Evolutionary conservation across 2,329 filamentous ascomycete genomes (phyloP), one percentile per base, ranked within the genome.

Genomic region (Zymoseptoria ardabiliae): DNA sequence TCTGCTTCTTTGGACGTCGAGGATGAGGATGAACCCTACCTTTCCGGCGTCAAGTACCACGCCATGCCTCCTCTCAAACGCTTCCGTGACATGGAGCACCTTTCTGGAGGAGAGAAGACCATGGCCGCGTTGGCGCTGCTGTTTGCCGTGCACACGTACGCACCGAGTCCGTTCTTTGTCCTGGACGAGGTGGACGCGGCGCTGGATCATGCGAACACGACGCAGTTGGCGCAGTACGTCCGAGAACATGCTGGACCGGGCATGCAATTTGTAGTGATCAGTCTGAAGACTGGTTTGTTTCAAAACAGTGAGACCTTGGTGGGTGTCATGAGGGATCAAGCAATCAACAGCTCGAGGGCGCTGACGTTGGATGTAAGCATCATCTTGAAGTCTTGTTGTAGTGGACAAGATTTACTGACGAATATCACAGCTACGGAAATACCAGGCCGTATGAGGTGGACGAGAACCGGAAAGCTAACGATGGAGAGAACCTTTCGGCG

Each of bases 241-340:
- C 85, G 88, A 45, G 91, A 96, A 70, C 92, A 99, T 75, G 90
- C 92, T 0, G 90, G 91, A 0, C 94, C 94, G 1, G 95, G 95
- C 13, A 97, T 97, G 91, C 94, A 99, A 74, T 99, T 99, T 68
- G 95, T 99, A 62, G 94, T 99, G 66, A 99, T 99, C 74, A 91
- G 87, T 77, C 82, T 99, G 73, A 99, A 99, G 82, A 89, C 91
- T 0, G 92, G 91, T 1, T 80, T 99, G 58, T 99, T 97, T 78
- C 92, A 99, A 76, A 90, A 95, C 74, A 96, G 91, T 71, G 92
- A 99, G 80, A 95, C 91, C 62, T 75, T 99, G 68, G 91, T 99
- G 4, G 94, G 94, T 55, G 91, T 99, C 10, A 97, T 96, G 79
- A 83, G 94, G 66, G 95, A 99, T 72, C 94, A 99, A 77, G 86